Percentiles rank a stretch among this genome's conserved stretches.
These are phyloP conservation scores for Macrolepiota fuliginosa DNA, from an alignment of 768 basidiomycete genomes.

Conservation along the genomic window DNA sequence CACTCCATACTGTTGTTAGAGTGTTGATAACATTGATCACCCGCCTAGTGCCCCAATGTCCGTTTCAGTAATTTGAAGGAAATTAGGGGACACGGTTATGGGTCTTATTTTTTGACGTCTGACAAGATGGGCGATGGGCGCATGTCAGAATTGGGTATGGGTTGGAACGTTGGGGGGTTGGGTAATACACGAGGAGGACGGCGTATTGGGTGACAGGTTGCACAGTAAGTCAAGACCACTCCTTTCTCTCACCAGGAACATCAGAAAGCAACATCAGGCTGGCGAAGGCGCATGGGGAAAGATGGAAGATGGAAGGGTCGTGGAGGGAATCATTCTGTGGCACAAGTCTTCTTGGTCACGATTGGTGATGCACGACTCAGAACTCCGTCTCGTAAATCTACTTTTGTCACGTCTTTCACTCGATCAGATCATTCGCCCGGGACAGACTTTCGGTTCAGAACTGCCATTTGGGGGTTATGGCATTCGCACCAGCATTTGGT, in stretches of 20 bases:
- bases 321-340: background rate
- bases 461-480: background rate
- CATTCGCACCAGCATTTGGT: background rate
- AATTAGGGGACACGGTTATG: background rate
- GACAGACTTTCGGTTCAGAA: background rate
- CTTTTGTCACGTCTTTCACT: background rate
- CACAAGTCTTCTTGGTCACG: constrained; percentile 1
- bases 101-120: background rate
- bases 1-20: background rate
- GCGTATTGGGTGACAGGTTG: background rate
- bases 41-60: background rate
- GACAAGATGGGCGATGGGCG: background rate
- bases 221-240: background rate
- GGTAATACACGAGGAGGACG: background rate
- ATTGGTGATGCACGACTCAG: background rate
- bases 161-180: background rate
- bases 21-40: background rate
- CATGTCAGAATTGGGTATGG: background rate
- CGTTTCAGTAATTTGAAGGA: background rate
- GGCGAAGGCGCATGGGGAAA: background rate
- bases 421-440: background rate
- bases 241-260: background rate
- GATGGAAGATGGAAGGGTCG: background rate
- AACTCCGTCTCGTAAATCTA: background rate
- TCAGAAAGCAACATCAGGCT: background rate